A percentile compares a stretch with the other conserved stretches of the same genome.
These are phyloP conservation scores for Fistulifera pelliculosa DNA, from an alignment of 108 stramenopile species.

Conservation along the genomic window DNA sequence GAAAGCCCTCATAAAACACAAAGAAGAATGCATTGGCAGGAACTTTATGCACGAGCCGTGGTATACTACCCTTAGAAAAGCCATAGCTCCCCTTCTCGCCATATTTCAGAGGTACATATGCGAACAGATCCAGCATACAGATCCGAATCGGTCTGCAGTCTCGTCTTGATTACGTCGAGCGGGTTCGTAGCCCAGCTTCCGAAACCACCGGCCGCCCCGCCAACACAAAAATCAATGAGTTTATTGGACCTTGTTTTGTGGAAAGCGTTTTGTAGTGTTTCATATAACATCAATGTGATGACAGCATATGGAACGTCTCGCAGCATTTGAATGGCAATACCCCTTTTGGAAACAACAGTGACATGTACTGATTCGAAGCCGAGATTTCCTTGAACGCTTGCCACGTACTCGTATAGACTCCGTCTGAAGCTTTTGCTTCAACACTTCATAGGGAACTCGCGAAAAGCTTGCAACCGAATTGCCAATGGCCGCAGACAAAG, in stretches of 20 bases:
- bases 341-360: conserved; percentile 80
- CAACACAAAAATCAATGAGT: conserved; percentile 68
- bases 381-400: conserved; percentile 60
- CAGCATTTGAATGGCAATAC: conserved; percentile 82
- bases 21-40: conserved; percentile 95
- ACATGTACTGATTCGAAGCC: conserved; percentile 36
- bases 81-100: conserved; percentile 65
- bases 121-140: conserved; percentile 60
- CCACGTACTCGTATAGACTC: conserved; percentile 56
- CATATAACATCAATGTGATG: conserved; percentile 86
- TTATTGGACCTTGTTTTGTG: neutral
- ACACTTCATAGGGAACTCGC: conserved; percentile 93
- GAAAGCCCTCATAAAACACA: conserved; percentile 90
- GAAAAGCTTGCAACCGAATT: conserved; percentile 87
- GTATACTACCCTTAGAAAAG: conserved; percentile 86
- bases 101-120: conserved; percentile 37
- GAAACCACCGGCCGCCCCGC: conserved; percentile 85
- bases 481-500: conserved; percentile 76
- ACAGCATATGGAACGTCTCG: conserved; percentile 96
- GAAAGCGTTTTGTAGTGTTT: conserved; percentile 65
- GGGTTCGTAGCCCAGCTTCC: conserved; percentile 88
- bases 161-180: conserved; percentile 89
- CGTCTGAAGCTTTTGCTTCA: conserved; percentile 93
- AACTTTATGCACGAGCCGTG: conserved; percentile 89
- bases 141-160: conserved; percentile 63